These are phyloP conservation scores for Herpetomonas tarakana DNA, from an alignment of 208 protist genomes.

Conservation along the genomic window DNA sequence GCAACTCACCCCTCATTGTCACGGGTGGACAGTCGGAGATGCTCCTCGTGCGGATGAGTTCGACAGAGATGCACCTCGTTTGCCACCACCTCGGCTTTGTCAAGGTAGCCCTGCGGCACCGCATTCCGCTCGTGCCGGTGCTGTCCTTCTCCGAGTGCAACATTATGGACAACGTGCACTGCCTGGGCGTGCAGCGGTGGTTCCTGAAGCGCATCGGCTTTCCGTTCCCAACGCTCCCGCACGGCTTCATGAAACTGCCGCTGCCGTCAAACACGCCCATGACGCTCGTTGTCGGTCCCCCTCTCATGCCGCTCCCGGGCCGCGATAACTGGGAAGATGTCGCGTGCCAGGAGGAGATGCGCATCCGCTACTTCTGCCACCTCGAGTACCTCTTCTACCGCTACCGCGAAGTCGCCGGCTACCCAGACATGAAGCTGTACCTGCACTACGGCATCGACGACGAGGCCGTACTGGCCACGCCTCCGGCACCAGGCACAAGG, in stretches of 20 bases:
- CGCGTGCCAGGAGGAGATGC: constrained; percentile 36
- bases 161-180: constrained; percentile 60
- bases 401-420: constrained; percentile 48
- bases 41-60: constrained; percentile 31
- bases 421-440: constrained; percentile 58
- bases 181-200: constrained; percentile 44
- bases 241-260: constrained; percentile 52
- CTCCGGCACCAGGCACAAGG: neutral
- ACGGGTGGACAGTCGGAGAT: constrained; percentile 80
- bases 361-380: constrained; percentile 47
- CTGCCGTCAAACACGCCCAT: constrained; percentile 37
- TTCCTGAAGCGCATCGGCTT: constrained; percentile 55
- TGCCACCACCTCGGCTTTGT: constrained; percentile 73
- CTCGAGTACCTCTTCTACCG: constrained; percentile 58
- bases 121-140: constrained; percentile 56
- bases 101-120: constrained; percentile 42
- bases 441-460: constrained; percentile 45
- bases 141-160: constrained; percentile 66
- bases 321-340: constrained; percentile 29
- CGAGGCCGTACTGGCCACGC: constrained; percentile 8
- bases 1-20: constrained; percentile 59
- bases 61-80: constrained; percentile 66
- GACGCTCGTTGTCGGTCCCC: constrained; percentile 56
- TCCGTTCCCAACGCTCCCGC: constrained; percentile 53
- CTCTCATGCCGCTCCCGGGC: constrained; percentile 36